Conservation (phyloP, 2,329 filamentous ascomycete species). For the Hymenoscyphus occultus region DNA sequence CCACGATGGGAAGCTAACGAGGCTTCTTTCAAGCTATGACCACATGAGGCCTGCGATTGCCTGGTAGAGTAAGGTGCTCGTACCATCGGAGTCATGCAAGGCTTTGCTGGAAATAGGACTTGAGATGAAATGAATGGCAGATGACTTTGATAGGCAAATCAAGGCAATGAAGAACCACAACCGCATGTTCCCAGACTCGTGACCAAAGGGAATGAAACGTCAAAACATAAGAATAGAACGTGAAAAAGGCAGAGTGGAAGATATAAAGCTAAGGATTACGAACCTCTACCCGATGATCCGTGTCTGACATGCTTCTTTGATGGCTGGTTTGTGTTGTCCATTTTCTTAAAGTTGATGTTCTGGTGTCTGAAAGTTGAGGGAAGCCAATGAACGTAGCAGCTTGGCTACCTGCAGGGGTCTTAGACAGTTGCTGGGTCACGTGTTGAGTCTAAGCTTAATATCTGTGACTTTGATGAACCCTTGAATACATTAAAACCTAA, state of each 20-base stretch:
- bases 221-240: background rate
- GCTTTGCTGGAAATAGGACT: background rate
- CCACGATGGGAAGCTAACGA: constrained; percentile 5
- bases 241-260: background rate
- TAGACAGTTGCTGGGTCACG: background rate
- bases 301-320: background rate
- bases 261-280: background rate
- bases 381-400: background rate
- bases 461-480: too few relatives aligned
- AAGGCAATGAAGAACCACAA: background rate
- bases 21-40: constrained; percentile 12
- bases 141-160: background rate
- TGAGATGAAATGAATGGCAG: background rate
- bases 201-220: background rate
- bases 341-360: background rate
- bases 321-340: constrained; percentile 1
- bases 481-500: too few relatives aligned
- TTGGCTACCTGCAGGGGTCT: background rate
- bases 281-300: constrained; percentile 1
- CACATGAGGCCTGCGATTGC: background rate
- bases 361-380: background rate
- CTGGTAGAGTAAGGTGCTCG: background rate
- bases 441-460: background rate
- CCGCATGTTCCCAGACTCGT: background rate
- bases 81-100: background rate